Evolutionary conservation across 2,329 filamentous ascomycete genomes (phyloP).

Genomic region (Colletotrichum tabaci): DNA sequence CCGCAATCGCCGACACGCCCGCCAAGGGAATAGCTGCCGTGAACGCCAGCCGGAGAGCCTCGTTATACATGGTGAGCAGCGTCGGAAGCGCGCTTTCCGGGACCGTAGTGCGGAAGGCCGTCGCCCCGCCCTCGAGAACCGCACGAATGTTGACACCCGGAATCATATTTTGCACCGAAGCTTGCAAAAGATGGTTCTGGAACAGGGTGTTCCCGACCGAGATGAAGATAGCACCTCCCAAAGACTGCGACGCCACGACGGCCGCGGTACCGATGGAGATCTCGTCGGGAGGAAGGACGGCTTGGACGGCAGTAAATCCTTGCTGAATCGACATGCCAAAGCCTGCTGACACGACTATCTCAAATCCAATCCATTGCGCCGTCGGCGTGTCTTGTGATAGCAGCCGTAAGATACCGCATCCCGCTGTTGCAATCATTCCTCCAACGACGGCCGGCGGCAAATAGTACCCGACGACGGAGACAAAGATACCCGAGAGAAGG

Average conservation of each 20-base stretch:
- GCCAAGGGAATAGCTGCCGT: slow-evolving; percentile 47
- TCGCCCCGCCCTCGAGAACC: slow-evolving; percentile 60
- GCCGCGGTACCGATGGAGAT: slow-evolving; percentile 50
- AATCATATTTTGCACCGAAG: slow-evolving; percentile 43
- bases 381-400: slow-evolving; percentile 50
- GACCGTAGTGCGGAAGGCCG: slow-evolving; percentile 66
- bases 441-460: slow-evolving; percentile 47
- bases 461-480: slow-evolving; percentile 59
- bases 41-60: slow-evolving; percentile 71
- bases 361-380: slow-evolving; percentile 62
- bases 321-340: slow-evolving; percentile 58
- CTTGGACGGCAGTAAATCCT: slow-evolving; percentile 61
- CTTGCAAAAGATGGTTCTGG: slow-evolving; percentile 53
- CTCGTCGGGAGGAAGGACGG: slow-evolving; percentile 47
- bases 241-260: slow-evolving; percentile 49
- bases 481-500: slow-evolving; percentile 55
- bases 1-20: slow-evolving; percentile 27
- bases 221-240: slow-evolving; percentile 62
- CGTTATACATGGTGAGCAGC: slow-evolving; percentile 72
- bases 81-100: slow-evolving; percentile 59
- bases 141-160: slow-evolving; percentile 31
- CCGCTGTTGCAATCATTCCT: slow-evolving; percentile 53
- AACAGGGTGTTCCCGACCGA: slow-evolving; percentile 58
- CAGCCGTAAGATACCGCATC: slow-evolving; percentile 54
- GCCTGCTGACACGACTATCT: slow-evolving; percentile 60